A percentile compares a stretch with the other conserved stretches of the same genome.
These are phyloP conservation scores for Sisymbrium irio DNA, from an alignment of 345 rosid genomes.

Conservation along the genomic window DNA sequence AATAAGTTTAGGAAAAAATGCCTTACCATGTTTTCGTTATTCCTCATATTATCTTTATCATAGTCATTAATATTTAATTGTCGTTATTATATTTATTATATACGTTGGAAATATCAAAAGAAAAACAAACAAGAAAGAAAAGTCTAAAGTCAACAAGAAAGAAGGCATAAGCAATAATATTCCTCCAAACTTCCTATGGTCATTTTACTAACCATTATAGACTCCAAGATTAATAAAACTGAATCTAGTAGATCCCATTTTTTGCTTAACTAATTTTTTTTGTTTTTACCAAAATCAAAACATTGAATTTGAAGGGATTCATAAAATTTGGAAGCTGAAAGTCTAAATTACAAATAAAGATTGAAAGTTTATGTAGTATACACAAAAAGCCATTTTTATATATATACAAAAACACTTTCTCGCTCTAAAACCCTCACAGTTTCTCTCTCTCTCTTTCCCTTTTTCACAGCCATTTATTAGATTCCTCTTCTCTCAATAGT, in stretches of 20 bases:
- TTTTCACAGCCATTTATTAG: conserved; percentile 61
- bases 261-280: background rate
- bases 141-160: conserved; percentile 48
- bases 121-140: conserved; percentile 36
- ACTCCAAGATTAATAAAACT: too few relatives aligned
- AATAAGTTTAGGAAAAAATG: background rate
- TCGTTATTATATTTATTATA: conserved; percentile 21
- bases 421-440: conserved; percentile 31
- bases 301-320: background rate
- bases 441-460: conserved; percentile 18
- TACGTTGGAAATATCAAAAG: conserved; percentile 28
- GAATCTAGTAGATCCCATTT: background rate
- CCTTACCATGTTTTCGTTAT: background rate
- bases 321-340: background rate
- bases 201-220: conserved; percentile 16
- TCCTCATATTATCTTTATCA: background rate
- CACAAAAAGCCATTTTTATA: too few relatives aligned
- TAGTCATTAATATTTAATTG: conserved; percentile 15
- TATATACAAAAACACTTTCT: conserved; percentile 26
- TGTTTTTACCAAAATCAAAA: background rate
- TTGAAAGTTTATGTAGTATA: background rate
- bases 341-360: background rate
- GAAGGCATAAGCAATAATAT: conserved; percentile 38
- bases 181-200: conserved; percentile 16
- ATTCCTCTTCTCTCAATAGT: conserved; percentile 47